phyloP scores from a whole-genome alignment of 2,329 filamentous ascomycete species.

The Pseudogymnoascus sp. region DNA sequence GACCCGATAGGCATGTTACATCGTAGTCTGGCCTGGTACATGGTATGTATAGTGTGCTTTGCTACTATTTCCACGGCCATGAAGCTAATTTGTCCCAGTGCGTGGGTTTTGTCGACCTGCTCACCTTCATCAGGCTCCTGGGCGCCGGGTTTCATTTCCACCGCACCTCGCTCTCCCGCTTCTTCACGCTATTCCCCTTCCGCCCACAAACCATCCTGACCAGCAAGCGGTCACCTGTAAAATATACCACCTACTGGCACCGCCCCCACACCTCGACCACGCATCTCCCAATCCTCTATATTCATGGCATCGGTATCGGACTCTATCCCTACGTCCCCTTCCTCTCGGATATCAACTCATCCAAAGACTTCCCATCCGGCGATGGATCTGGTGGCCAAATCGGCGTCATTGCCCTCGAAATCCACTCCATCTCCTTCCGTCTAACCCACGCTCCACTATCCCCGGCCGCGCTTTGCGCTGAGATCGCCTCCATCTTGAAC shows the following conservation, averaged over 20 bases:
- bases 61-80: neutral
- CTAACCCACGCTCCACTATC: constrained; percentile 42
- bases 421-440: constrained; percentile 50
- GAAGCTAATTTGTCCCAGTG: constrained; percentile 17
- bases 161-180: constrained; percentile 34
- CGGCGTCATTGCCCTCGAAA: constrained; percentile 50
- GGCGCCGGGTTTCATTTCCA: constrained; percentile 41
- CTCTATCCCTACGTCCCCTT: constrained; percentile 49
- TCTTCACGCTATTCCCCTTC: constrained; percentile 44
- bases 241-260: constrained; percentile 50
- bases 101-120: constrained; percentile 28
- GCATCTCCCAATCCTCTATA: constrained; percentile 49
- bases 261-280: constrained; percentile 50
- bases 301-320: constrained; percentile 56
- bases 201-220: constrained; percentile 41
- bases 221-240: constrained; percentile 36
- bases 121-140: constrained; percentile 29
- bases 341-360: constrained; percentile 40
- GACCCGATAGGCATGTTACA: constrained; percentile 50
- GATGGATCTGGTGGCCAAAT: constrained; percentile 38
- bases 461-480: constrained; percentile 40
- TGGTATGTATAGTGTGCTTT: constrained; percentile 30
- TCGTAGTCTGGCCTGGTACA: constrained; percentile 49
- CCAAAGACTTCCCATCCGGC: constrained; percentile 14
- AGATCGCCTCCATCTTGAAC: constrained; percentile 44